Evolutionary conservation across 805 yeast genomes (phyloP).

Genomic region (Metschnikowia colocasiae): DNA sequence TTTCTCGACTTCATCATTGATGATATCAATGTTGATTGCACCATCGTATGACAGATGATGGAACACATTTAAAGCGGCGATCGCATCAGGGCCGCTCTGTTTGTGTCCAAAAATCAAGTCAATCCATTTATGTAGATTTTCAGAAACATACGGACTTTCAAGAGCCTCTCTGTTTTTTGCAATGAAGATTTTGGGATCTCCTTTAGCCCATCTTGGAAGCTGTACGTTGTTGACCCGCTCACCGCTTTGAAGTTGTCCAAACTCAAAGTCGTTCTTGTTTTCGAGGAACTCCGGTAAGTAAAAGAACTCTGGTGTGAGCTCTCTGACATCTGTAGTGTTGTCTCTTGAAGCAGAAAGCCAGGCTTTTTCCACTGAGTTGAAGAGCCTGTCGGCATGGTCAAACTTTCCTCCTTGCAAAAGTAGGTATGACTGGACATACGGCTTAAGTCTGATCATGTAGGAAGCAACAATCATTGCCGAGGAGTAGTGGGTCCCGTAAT

Average conservation of each 20-base stretch:
- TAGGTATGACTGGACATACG: conserved; percentile 76
- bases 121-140: conserved; percentile 77
- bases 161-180: conserved; percentile 76
- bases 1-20: conserved; percentile 69
- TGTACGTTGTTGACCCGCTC: conserved; percentile 59
- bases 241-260: conserved; percentile 66
- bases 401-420: conserved; percentile 82
- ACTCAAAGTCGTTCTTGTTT: conserved; percentile 62
- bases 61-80: conserved; percentile 67
- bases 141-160: conserved; percentile 77
- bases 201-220: conserved; percentile 81
- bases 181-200: conserved; percentile 70
- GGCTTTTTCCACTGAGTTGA: conserved; percentile 68
- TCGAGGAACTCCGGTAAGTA: conserved; percentile 74
- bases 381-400: conserved; percentile 83
- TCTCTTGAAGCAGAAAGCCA: conserved; percentile 80
- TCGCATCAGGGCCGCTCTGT: conserved; percentile 70
- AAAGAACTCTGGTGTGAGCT: conserved; percentile 81
- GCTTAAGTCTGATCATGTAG: conserved; percentile 69
- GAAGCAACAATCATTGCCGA: conserved; percentile 92
- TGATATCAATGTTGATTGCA: conserved; percentile 69
- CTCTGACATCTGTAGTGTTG: conserved; percentile 84
- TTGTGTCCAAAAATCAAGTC: conserved; percentile 79
- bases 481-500: conserved; percentile 90
- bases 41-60: conserved; percentile 85